A percentile compares a stretch with the other conserved stretches of the same genome.
These are phyloP conservation scores for Hyphodiscus hymeniophilus DNA, from an alignment of 495 filamentous ascomycete genomes.

Conservation along the genomic window DNA sequence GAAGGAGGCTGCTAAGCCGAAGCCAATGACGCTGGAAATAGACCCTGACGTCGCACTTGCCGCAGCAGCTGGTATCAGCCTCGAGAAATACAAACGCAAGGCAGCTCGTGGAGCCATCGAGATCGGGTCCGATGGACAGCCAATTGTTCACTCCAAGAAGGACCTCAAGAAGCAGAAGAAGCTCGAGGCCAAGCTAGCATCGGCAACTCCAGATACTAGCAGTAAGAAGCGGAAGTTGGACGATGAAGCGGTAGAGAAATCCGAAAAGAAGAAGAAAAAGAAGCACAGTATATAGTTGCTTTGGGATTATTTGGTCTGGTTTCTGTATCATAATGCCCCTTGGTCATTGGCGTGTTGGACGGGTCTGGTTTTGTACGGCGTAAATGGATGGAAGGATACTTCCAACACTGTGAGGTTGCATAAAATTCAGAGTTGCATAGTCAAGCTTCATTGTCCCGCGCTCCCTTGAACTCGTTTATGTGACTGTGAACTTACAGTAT, in stretches of 20 bases:
- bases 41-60: constrained; percentile 39
- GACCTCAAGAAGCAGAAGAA: constrained; percentile 69
- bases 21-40: neutral
- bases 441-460: too few species aligned
- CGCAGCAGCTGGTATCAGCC: constrained; percentile 52
- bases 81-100: constrained; percentile 67
- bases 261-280: constrained; percentile 42
- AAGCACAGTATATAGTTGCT: constrained; percentile 20
- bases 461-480: too few species aligned
- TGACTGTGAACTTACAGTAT: too few species aligned
- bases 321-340: constrained; percentile 25
- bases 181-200: constrained; percentile 29
- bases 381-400: too few species aligned
- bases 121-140: constrained; percentile 48
- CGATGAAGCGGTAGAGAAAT: constrained; percentile 35
- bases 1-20: constrained; percentile 27
- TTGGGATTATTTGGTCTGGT: constrained; percentile 1
- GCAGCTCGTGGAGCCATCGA: constrained; percentile 59
- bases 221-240: constrained; percentile 36
- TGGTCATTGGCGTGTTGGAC: constrained; percentile 6
- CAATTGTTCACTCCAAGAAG: constrained; percentile 61
- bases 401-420: too few species aligned
- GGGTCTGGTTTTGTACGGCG: neutral
- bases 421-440: too few species aligned
- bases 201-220: constrained; percentile 2